Conservation (phyloP, 345 rosid genomes). For the Punica granatum region DNA sequence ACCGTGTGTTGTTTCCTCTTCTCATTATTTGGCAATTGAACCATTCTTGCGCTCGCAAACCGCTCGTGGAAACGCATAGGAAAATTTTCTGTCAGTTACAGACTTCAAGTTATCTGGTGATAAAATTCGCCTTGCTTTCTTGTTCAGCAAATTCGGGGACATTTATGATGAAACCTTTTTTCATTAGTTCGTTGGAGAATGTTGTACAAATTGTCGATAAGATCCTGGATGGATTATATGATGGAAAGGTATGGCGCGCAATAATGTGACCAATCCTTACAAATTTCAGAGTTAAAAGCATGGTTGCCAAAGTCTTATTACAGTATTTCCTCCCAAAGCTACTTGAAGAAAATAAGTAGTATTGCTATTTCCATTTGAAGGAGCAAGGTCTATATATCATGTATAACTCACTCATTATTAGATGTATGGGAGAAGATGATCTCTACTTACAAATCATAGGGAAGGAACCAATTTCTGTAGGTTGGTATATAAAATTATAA, state of each 20-base stretch:
- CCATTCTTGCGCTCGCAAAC: too few relatives aligned
- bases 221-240: slow-evolving; percentile 76
- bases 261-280: slow-evolving; percentile 78
- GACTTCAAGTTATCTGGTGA: not conserved
- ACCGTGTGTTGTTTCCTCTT: too few relatives aligned
- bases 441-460: not conserved
- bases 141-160: slow-evolving; percentile 74
- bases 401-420: too few relatives aligned
- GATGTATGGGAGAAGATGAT: not conserved
- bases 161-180: slow-evolving; percentile 87
- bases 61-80: too few relatives aligned
- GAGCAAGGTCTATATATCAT: too few relatives aligned
- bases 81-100: not conserved
- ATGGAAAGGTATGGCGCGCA: slow-evolving; percentile 98
- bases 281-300: slow-evolving; percentile 97
- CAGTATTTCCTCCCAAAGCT: slow-evolving; percentile 72
- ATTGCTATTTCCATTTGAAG: slow-evolving; percentile 1
- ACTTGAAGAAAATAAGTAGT: slow-evolving; percentile 82
- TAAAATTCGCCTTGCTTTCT: not conserved
- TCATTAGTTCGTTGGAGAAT: slow-evolving; percentile 58
- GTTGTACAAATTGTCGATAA: slow-evolving; percentile 75
- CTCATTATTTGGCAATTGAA: too few relatives aligned
- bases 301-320: slow-evolving; percentile 88
- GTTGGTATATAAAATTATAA: not conserved
- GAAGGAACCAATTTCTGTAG: not conserved